Conservation (phyloP, 345 rosid genomes). For the Eucalyptus paniculata region DNA sequence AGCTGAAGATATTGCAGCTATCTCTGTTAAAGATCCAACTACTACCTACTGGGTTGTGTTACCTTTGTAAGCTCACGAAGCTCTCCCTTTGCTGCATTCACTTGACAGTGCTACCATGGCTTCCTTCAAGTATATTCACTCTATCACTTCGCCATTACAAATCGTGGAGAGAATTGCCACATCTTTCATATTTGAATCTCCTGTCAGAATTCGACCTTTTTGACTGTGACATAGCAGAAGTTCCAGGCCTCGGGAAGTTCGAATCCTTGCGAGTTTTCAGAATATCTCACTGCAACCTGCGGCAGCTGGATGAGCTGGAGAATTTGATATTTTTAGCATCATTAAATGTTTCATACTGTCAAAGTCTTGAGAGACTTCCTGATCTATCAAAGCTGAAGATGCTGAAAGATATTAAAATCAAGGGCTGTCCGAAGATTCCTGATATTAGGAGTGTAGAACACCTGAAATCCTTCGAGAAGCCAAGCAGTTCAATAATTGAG, state of each 20-base stretch:
- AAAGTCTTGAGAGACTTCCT: too few relatives aligned
- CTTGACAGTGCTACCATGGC: fast-evolving
- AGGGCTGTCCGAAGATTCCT: too few relatives aligned
- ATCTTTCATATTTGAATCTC: fast-evolving
- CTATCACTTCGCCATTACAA: too few relatives aligned
- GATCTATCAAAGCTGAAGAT: too few relatives aligned
- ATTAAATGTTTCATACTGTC: fast-evolving
- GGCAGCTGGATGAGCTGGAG: fast-evolving
- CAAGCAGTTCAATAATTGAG: fast-evolving
- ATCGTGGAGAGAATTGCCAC: fast-evolving
- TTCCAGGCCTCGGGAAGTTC: fast-evolving
- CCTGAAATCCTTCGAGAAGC: fast-evolving
- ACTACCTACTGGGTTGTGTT: too few relatives aligned
- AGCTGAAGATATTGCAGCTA: too few relatives aligned
- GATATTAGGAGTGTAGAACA: too few relatives aligned
- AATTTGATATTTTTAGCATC: too few relatives aligned
- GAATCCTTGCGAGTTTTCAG: too few relatives aligned
- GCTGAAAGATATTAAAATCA: too few relatives aligned
- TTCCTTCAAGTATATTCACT: fast-evolving
- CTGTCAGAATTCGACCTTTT: fast-evolving
- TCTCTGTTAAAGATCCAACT: too few relatives aligned
- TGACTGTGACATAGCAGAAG: fast-evolving
- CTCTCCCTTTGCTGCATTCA: too few relatives aligned
- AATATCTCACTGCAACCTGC: fast-evolving
- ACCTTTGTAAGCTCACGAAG: fast-evolving